Base-by-base conservation (phyloP, 2,329 filamentous ascomycete genomes). In the Elsinoe perseae region DNA sequence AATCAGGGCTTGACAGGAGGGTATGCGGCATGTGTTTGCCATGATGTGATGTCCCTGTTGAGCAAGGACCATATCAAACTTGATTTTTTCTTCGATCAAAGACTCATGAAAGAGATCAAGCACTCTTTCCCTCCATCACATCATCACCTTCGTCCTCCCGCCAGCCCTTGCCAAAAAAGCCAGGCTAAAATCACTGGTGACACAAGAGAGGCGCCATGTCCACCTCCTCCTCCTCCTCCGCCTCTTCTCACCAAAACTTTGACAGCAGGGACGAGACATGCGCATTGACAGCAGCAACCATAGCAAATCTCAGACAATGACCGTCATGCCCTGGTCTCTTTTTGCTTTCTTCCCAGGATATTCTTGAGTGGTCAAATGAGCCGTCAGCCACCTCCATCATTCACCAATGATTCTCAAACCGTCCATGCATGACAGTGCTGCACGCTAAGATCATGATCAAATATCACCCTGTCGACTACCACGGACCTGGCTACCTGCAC, bases 301-400 rank as follows among this genome's bases (percentile, higher is more conserved):
- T 4, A 25, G 40, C 40, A 25, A 44, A 23, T n/a, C 23, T 18
- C 16, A 30, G 44, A 34, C 16, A 21, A 32, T 25, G 44, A 50
- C 44, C 21, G 44, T 25, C 21, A 25, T 20, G 21, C 18, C 40
- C 40, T 43, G 16, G 40, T n/a, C 18, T 43, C 40, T 20, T 43
- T 21, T 21, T n/a, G n/a, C n/a, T 43, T 20, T 42, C n/a, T 21
- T 23, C 14, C 43, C 12, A 36, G 32, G 10, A 36, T 36, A 36
- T 36, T 9, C 32, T 36, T 36, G n/a, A 10, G 48, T 21, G 6
- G 48, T 52, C 48, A 21, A 52, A 34, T 12, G 30, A 52, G 48
- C 48, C 48, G 48, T 14, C 48, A 52, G 48, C 48, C 48, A 52
- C 48, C 18, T 52, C 48, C 48, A 52, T 52, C 48, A 52, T 52